These are phyloP conservation scores for Sporothrix brunneoviolacea DNA, from an alignment of 2,329 filamentous ascomycete genomes.

Conservation along the genomic window DNA sequence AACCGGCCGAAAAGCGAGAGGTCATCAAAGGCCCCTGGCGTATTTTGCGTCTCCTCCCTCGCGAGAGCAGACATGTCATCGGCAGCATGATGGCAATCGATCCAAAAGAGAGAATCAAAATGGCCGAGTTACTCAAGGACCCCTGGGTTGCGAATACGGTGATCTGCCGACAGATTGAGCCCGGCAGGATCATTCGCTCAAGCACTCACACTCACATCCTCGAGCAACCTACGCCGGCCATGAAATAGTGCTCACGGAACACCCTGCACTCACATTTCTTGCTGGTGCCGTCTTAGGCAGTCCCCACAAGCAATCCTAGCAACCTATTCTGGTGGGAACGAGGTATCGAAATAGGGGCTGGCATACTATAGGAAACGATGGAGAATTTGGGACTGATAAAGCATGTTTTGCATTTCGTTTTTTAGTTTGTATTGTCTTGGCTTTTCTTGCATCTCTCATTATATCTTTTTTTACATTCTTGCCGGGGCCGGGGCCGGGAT, in stretches of 20 bases:
- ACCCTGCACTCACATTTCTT: no score
- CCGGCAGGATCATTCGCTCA: conserved; percentile 63
- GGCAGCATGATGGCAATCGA: conserved; percentile 88
- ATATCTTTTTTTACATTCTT: conserved; percentile 2
- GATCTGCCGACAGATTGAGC: conserved; percentile 72
- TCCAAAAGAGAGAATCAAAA: conserved; percentile 72
- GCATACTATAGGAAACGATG: no score
- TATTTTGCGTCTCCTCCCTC: conserved; percentile 75
- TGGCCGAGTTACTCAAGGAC: conserved; percentile 81
- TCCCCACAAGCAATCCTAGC: no score
- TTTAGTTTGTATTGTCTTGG: not conserved
- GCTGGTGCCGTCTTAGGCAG: no score
- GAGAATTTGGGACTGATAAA: no score
- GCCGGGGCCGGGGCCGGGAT: not conserved
- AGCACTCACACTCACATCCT: conserved; percentile 78
- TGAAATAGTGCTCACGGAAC: conserved; percentile 16
- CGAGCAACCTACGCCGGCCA: conserved; percentile 55
- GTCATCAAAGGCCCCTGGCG: conserved; percentile 91
- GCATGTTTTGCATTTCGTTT: not conserved
- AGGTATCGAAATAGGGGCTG: not conserved
- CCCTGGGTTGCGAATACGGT: conserved; percentile 82
- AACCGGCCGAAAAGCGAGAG: conserved; percentile 54
- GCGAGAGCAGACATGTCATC: conserved; percentile 85
- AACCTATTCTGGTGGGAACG: no score
- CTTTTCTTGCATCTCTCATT: not conserved